Evolutionary conservation across 371 early-diverging fungal genomes (phyloP), one percentile per base, ranked within the genome.

Genomic region (Fennellomyces sp.): DNA sequence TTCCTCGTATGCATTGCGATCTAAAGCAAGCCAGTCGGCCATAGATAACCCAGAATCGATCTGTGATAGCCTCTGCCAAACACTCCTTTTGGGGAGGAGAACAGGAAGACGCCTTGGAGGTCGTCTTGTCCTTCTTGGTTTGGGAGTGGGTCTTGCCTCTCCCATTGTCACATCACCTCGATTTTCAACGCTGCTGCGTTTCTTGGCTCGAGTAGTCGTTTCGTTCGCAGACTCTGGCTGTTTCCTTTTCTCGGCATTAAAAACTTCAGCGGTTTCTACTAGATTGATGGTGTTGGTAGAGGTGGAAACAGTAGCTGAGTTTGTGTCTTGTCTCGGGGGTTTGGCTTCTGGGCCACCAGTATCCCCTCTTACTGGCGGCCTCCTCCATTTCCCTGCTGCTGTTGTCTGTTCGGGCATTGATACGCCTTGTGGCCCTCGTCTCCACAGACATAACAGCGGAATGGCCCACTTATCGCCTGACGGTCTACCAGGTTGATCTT

Each of bases 401-500:
- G 12, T 19, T 19, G 52, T 7, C 11, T 7, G 23, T 19, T 21
- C 10, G 21, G 23, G 17, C 36, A 33, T 5, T 36, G 10, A 35
- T 21, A 8, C 6, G n/a, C 35, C 5, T 12, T 11, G 36, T 53
- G 33, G 5, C 54, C 54, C 23, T 30, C 17, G 29, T 53, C 54
- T 5, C 33, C 36, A 23, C 54, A 53, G 5, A 5, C n/a, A 25
- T 17, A 53, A 21, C 54, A 53, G 11, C 35, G 6, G 26, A 51
- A 27, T 19, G 23, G 51, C 29, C 17, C 17, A 7, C 51, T 6
- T 6, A 6, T 23, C 51, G 19, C 28, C 12, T 27, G 10, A 11
- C 33, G 27, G 12, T 53, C 54, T 7, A 53, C 54, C 54, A 53
- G 17, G 54, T 53, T 12, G 5, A 53, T 23, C 54, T 53, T 53